These are phyloP conservation scores for Chenopodium berlandieri DNA, from an alignment of 148 eudicot species.

Conservation along the genomic window DNA sequence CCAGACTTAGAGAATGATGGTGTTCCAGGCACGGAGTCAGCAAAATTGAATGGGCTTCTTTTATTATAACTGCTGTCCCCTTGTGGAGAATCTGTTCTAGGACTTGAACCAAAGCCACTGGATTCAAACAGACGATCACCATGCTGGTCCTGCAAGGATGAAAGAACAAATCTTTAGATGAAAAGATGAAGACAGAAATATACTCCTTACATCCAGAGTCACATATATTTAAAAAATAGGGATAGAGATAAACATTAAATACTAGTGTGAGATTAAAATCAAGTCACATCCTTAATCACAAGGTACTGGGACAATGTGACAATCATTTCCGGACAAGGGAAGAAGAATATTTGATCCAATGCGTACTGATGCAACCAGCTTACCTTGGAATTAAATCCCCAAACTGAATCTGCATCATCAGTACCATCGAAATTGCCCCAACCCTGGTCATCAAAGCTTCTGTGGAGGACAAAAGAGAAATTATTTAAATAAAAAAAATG, in stretches of 20 bases:
- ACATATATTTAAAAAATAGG: too few relatives aligned
- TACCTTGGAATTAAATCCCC: slow-evolving; percentile 87
- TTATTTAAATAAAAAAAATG: neutral
- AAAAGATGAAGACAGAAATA: neutral
- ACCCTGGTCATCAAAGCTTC: slow-evolving; percentile 73
- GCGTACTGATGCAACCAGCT: slow-evolving; percentile 11
- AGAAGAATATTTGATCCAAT: neutral
- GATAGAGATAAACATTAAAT: too few relatives aligned
- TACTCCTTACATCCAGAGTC: neutral
- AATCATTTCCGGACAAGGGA: neutral
- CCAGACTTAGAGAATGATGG: slow-evolving; percentile 75
- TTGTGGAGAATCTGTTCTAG: slow-evolving; percentile 64
- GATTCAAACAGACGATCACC: slow-evolving; percentile 66
- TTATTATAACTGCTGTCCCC: slow-evolving; percentile 44
- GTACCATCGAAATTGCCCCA: slow-evolving; percentile 89
- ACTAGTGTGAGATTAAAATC: neutral
- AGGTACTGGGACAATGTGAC: neutral
- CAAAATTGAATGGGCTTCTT: slow-evolving; percentile 60
- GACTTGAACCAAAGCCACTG: slow-evolving; percentile 58
- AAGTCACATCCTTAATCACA: neutral
- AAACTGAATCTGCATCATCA: slow-evolving; percentile 89
- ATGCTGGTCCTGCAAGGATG: slow-evolving; percentile 54
- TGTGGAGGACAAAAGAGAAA: slow-evolving; percentile 27
- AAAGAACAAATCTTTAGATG: neutral
- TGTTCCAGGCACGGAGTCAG: slow-evolving; percentile 79